Conservation (phyloP, 2,329 filamentous ascomycete genomes). For the Neocucurbitaria cava region DNA sequence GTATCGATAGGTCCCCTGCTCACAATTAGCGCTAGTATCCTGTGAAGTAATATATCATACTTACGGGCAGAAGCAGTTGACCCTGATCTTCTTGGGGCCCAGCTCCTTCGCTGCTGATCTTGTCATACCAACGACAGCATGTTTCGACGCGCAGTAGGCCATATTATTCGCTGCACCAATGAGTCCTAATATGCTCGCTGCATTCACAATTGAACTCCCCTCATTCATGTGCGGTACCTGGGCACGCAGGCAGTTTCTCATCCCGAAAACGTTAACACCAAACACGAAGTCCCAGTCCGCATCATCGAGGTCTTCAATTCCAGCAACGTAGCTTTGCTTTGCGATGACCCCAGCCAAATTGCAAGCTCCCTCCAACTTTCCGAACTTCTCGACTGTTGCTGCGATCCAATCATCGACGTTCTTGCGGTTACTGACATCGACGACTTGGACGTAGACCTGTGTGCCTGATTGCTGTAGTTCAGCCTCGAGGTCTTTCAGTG, state of each 20-base stretch:
- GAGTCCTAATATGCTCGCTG: constrained; percentile 61
- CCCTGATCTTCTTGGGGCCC: constrained; percentile 43
- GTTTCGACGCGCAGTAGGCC: constrained; percentile 50
- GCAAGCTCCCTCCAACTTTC: constrained; percentile 49
- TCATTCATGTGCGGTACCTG: constrained; percentile 52
- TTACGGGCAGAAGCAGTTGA: constrained; percentile 47
- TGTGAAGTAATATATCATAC: constrained; percentile 13
- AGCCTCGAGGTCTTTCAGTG: constrained; percentile 24
- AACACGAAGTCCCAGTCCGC: constrained; percentile 51
- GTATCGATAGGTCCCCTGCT: constrained; percentile 42
- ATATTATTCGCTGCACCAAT: constrained; percentile 49
- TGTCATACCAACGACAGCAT: constrained; percentile 52
- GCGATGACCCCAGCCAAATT: constrained; percentile 57
- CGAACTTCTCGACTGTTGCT: constrained; percentile 54
- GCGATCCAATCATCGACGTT: constrained; percentile 62
- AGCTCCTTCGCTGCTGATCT: constrained; percentile 50
- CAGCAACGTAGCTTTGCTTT: constrained; percentile 25
- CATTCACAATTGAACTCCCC: constrained; percentile 50
- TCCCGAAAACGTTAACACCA: constrained; percentile 47
- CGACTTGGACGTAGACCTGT: constrained; percentile 47
- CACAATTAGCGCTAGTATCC: background rate
- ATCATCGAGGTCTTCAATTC: constrained; percentile 40
- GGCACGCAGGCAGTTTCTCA: constrained; percentile 49
- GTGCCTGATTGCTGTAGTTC: constrained; percentile 26
- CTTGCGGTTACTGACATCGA: constrained; percentile 58